phyloP scores from a whole-genome alignment of 164 flowering plant species.

The Vitis cinerea region DNA sequence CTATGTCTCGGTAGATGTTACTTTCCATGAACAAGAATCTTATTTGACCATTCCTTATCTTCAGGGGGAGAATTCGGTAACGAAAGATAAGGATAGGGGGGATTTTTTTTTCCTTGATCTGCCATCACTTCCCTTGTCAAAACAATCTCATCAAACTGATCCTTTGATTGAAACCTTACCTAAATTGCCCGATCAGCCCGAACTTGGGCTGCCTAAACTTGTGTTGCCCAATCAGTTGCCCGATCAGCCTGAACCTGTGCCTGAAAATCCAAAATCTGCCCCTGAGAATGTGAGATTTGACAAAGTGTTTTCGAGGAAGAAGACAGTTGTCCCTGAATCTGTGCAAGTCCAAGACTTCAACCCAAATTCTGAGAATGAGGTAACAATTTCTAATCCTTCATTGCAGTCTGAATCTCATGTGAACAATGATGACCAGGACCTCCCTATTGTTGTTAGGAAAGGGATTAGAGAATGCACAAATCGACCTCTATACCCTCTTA shows the following conservation, averaged over 20 bases:
- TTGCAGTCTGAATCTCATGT: background rate
- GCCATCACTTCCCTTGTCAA: background rate
- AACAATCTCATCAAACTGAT: background rate
- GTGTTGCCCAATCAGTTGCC: no score
- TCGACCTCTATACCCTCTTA: constrained; percentile 6
- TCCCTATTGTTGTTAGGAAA: constrained; percentile 11
- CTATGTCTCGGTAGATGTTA: constrained; percentile 10
- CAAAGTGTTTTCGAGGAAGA: constrained; percentile 16
- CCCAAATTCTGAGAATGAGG: constrained; percentile 7
- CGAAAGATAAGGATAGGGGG: constrained; percentile 10
- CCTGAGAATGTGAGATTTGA: constrained; percentile 4
- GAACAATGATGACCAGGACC: background rate
- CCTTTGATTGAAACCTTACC: no score
- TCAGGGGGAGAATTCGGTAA: constrained; percentile 12
- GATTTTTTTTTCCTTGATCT: background rate
- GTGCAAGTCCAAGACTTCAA: constrained; percentile 9
- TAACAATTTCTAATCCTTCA: background rate
- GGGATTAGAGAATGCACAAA: constrained; percentile 7
- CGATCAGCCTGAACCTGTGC: background rate
- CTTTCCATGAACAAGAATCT: constrained; percentile 11
- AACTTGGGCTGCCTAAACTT: no score
- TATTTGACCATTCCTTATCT: constrained; percentile 14
- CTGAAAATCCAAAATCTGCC: background rate
- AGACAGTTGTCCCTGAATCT: background rate
- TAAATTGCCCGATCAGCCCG: no score